Percentiles rank a stretch among this genome's conserved stretches.
Evolutionary conservation across 495 filamentous ascomycete species (phyloP).

Genomic region (Trichoderma asperelloides): DNA sequence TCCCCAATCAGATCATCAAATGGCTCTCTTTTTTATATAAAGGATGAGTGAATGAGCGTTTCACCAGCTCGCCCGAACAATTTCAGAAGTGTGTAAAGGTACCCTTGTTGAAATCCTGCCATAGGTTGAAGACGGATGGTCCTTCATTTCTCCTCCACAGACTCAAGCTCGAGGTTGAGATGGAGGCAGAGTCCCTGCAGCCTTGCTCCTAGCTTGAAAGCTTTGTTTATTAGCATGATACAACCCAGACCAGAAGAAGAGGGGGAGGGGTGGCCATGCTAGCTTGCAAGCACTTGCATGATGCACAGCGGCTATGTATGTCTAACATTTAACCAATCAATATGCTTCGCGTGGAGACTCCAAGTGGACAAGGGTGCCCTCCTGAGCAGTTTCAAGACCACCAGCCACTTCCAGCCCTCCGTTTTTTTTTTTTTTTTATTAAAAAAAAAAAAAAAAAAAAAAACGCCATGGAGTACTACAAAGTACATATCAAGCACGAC

Average conservation of each 20-base stretch:
- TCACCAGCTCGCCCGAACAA: not conserved
- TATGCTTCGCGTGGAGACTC: not conserved
- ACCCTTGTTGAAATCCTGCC: not conserved
- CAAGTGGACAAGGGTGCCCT: not conserved
- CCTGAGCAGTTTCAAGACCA: conserved; percentile 1
- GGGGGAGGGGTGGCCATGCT: conserved; percentile 14
- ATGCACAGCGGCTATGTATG: conserved; percentile 34
- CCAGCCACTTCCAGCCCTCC: conserved; percentile 2
- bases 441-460: no score
- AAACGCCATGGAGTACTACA: not conserved
- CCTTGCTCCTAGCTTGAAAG: conserved; percentile 1
- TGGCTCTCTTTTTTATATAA: not conserved
- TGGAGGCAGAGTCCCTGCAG: conserved; percentile 11
- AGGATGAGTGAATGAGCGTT: not conserved
- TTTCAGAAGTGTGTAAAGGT: not conserved
- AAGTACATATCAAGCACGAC: not conserved
- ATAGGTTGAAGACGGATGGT: not conserved
- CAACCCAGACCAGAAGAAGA: conserved; percentile 4
- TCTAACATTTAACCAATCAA: conserved; percentile 27
- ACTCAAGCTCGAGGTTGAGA: conserved; percentile 1
- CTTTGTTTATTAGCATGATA: conserved; percentile 5
- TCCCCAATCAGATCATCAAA: not conserved
- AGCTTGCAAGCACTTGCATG: conserved; percentile 28
- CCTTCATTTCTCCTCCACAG: not conserved
- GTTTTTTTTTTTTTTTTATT: not conserved